phyloP scores from a whole-genome alignment of 768 basidiomycete genomes.

The Chiua virens region DNA sequence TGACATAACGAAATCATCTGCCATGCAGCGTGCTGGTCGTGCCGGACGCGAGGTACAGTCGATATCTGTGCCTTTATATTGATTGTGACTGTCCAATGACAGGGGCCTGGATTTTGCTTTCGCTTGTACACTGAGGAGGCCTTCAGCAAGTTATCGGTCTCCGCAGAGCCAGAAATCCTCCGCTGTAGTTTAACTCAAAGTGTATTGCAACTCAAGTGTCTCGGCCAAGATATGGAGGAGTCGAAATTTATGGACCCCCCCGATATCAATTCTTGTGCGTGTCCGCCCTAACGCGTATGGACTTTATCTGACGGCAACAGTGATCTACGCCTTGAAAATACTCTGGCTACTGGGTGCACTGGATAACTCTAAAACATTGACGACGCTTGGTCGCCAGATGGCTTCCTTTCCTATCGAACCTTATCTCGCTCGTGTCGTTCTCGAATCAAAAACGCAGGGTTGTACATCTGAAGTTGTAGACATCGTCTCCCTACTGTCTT shows the following conservation, averaged over 20 bases:
- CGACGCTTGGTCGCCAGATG: conserved; percentile 78
- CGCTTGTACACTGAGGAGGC: conserved; percentile 86
- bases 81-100: conserved; percentile 2
- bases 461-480: conserved; percentile 82
- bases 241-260: conserved; percentile 91
- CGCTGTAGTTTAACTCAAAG: conserved; percentile 83
- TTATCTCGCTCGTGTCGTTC: conserved; percentile 68
- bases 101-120: conserved; percentile 87
- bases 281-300: too few species aligned
- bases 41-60: conserved; percentile 83
- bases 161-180: conserved; percentile 87
- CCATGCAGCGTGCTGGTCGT: conserved; percentile 92
- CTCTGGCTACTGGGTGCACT: conserved; percentile 83
- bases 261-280: conserved; percentile 69
- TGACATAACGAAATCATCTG: conserved; percentile 86
- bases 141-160: conserved; percentile 62
- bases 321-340: conserved; percentile 61
- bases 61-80: background rate
- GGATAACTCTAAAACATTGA: conserved; percentile 62
- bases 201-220: conserved; percentile 81
- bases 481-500: conserved; percentile 80
- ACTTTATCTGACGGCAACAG: conserved; percentile 33
- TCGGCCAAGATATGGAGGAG: conserved; percentile 75
- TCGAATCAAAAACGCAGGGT: conserved; percentile 70
- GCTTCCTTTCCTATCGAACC: conserved; percentile 93